A percentile compares a stretch with the other conserved stretches of the same genome.
These are phyloP conservation scores for Diplosphaera chodatii DNA, from an alignment of 139 green algal genomes.

Conservation along the genomic window DNA sequence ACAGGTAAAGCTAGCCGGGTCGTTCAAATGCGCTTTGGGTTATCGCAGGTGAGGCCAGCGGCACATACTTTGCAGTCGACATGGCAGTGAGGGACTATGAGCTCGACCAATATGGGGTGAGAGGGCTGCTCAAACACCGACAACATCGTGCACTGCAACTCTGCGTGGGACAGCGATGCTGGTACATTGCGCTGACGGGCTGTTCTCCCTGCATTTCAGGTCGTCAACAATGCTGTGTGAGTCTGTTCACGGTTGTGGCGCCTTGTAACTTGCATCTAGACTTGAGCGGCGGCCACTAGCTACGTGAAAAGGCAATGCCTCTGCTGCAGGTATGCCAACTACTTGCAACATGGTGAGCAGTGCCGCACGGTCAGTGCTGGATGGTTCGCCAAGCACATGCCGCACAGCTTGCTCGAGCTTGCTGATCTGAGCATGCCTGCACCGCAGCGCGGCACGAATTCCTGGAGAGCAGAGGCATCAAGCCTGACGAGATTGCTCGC, in stretches of 20 bases:
- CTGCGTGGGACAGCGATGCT: no score
- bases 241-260: neutral
- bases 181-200: no score
- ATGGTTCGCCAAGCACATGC: no score
- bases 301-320: neutral
- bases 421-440: neutral
- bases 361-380: no score
- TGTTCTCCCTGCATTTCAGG: neutral
- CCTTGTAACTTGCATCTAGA: neutral
- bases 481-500: slow-evolving; percentile 30
- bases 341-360: slow-evolving; percentile 39
- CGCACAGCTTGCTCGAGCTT: no score
- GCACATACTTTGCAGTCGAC: neutral
- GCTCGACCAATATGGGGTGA: slow-evolving; percentile 27
- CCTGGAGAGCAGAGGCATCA: slow-evolving; percentile 28
- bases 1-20: no score
- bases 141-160: no score
- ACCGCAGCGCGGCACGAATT: slow-evolving; percentile 32
- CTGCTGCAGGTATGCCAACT: slow-evolving; percentile 27
- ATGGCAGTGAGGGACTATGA: slow-evolving; percentile 40
- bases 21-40: no score
- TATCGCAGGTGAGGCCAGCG: neutral
- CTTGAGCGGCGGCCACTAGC: neutral
- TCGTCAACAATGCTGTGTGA: slow-evolving; percentile 37
- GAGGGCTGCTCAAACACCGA: no score